A percentile compares a stretch with the other conserved stretches of the same genome.
These are phyloP conservation scores for Aspergillus transmontanensis DNA, from an alignment of 2,329 filamentous ascomycete genomes.

Conservation along the genomic window DNA sequence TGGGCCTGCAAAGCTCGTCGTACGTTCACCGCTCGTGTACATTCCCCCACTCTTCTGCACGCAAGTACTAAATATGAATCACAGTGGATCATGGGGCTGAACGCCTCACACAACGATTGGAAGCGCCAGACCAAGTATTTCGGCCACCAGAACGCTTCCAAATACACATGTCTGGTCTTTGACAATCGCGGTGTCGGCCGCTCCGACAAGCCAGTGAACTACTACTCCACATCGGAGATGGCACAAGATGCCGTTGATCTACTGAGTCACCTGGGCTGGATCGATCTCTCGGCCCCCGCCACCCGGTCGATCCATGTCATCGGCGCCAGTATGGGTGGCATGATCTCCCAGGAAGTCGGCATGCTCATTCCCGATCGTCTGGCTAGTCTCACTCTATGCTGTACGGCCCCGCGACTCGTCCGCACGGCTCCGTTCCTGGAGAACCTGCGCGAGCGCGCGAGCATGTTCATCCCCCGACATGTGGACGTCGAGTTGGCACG, in stretches of 20 bases:
- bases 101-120: conserved; percentile 69
- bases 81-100: conserved; percentile 81
- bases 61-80: neutral
- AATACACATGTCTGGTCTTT: conserved; percentile 73
- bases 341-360: conserved; percentile 83
- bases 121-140: conserved; percentile 83
- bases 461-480: conserved; percentile 68
- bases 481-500: conserved; percentile 67
- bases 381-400: conserved; percentile 60
- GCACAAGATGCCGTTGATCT: conserved; percentile 75
- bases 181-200: conserved; percentile 86
- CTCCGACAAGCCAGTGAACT: conserved; percentile 73
- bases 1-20: conserved; percentile 71
- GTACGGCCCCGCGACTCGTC: conserved; percentile 63
- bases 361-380: conserved; percentile 48
- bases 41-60: neutral
- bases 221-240: conserved; percentile 85
- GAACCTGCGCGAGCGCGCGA: conserved; percentile 63
- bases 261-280: conserved; percentile 70
- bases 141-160: conserved; percentile 67
- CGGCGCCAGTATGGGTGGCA: conserved; percentile 84
- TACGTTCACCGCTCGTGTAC: conserved; percentile 50
- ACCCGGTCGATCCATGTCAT: conserved; percentile 65
- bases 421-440: conserved; percentile 62
- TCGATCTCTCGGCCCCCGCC: conserved; percentile 31